Evolutionary conservation across 2,329 filamentous ascomycete genomes (phyloP), one percentile per base, ranked within the genome.

Genomic region (Scytalidium lignicola): DNA sequence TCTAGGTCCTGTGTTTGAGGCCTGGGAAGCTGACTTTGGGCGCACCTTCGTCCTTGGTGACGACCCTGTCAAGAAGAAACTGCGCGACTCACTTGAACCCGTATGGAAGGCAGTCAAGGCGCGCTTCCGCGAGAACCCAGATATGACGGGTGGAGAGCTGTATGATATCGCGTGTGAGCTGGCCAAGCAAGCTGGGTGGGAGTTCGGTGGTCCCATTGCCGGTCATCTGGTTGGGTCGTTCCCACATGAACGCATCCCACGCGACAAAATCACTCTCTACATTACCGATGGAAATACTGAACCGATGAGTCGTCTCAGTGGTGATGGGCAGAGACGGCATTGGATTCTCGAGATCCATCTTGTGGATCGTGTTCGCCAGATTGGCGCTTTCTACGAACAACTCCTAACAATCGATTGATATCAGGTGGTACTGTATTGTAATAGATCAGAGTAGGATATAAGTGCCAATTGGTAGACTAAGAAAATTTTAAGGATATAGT

Each of bases 21-120:
- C 64, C 1, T 79, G 72, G 72, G 75, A 78, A 56, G 75, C 75
- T 4, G 75, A 78, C 52, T 77, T 77, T 50, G 74, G 74, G 7
- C 71, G 74, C 13, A 78, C 75, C 1, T 78, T 71, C 51, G 74
- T 78, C 2, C 65, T 78, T 0, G 74, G 73, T 3, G 51, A 68
- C 44, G 74, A 78, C 46, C 68, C 70, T 1, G 50, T 61, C 18
- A 78, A 77, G 62, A 63, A 62, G 15, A 64, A 62, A 44, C 55
- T 78, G 13, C 68, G 71, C 2, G 74, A 76, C 48, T 61, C 70
- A 3, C 65, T 76, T 0, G 69, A 75, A 54, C 73, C 73, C 0
- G 62, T 71, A 9, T 78, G 73, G 72, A 55, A 67, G 3, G 58
- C 57, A n/a, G 69, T 75, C 42, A 75, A 74, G 60, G 54, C 59